Evolutionary conservation across 371 early-diverging fungal species (phyloP), one percentile per base, ranked within the genome.

Genomic region (Amoeboaphelidium occidentale): DNA sequence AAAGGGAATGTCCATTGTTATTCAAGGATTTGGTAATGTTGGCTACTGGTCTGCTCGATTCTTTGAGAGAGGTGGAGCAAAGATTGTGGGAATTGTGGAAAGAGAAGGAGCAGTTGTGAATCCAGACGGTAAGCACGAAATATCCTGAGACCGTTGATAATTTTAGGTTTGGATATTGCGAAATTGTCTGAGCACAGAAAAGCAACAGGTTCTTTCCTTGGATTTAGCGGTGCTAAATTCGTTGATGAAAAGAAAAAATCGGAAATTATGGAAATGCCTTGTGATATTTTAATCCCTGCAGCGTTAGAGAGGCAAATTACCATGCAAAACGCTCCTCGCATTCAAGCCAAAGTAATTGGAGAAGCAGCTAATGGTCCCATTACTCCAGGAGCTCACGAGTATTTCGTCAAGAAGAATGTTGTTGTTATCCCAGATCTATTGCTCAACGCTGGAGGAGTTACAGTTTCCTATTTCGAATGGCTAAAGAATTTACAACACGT

Each of bases 21-120:
- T 86, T 50, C 87, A 86, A 66, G 87, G 87, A 47, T 85, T 86
- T 51, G 87, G 87, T 60, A 86, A 86, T 57, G 87, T 86, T 51
- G 85, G 85, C 43, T 82, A 78, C 68, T 80, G 78, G 69, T 78
- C 84, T 28, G 78, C 84, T 59, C 80, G 81, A 63, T 86, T 86
- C 70, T 84, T 85, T 55, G 71, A 75, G 54, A 3, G 3, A 27
- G 21, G 23, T n/a, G 48, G 74, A 53, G 87, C 87, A 54, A 81
- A 78, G 63, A 66, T 86, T 52, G 61, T 81, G 27, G 87, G 78
- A 54, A 65, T 86, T 45, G 76, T 74, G 51, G 87, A 25, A 25
- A 25, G 22, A 21, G 44, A 44, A 12, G 14, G 4, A 12, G 44
- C 21, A 44, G n/a, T 44, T 22, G 4, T 20, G 21, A 44, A 44